Percentiles rank a stretch among this genome's conserved stretches.
These are phyloP conservation scores for Crithidia thermophila DNA, from an alignment of 208 protist species.

Conservation along the genomic window DNA sequence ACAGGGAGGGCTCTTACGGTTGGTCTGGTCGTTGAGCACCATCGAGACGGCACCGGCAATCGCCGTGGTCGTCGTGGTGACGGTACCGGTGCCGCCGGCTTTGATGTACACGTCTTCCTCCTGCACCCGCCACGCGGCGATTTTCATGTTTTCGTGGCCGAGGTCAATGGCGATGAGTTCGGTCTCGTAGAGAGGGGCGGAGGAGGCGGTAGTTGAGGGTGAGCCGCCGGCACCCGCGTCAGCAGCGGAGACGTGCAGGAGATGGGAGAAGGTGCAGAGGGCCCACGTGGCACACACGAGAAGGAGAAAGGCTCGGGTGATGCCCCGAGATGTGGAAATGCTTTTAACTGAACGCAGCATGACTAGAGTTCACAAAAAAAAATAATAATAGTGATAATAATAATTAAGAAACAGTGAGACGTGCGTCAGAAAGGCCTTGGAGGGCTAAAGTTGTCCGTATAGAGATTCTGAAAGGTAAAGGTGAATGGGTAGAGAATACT, in stretches of 20 bases:
- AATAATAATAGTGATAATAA: not conserved
- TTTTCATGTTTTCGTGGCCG: conserved; percentile 40
- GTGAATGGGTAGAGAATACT: too few species aligned
- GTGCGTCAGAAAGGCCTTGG: not conserved
- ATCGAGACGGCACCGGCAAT: conserved; percentile 50
- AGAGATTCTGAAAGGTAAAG: too few species aligned
- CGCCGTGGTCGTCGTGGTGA: conserved; percentile 10
- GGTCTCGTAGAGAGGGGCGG: conserved; percentile 31
- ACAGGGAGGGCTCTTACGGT: conserved; percentile 90
- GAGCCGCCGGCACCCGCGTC: not conserved
- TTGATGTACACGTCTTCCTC: conserved; percentile 10
- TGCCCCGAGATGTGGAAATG: too few species aligned
- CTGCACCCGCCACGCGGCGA: conserved; percentile 22
- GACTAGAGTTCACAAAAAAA: not conserved
- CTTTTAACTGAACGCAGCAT: too few species aligned
- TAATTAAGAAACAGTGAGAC: not conserved
- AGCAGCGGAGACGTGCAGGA: not conserved
- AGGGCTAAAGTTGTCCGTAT: too few species aligned
- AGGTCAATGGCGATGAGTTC: conserved; percentile 70
- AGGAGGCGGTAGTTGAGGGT: conserved; percentile 1
- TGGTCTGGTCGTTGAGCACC: conserved; percentile 94
- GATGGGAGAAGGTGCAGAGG: too few species aligned
- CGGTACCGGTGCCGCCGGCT: conserved; percentile 5
- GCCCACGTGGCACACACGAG: too few species aligned
- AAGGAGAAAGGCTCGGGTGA: too few species aligned